Evolutionary conservation across 2,329 filamentous ascomycete species (phyloP).

Genomic region (Sordariomycetes sp.): DNA sequence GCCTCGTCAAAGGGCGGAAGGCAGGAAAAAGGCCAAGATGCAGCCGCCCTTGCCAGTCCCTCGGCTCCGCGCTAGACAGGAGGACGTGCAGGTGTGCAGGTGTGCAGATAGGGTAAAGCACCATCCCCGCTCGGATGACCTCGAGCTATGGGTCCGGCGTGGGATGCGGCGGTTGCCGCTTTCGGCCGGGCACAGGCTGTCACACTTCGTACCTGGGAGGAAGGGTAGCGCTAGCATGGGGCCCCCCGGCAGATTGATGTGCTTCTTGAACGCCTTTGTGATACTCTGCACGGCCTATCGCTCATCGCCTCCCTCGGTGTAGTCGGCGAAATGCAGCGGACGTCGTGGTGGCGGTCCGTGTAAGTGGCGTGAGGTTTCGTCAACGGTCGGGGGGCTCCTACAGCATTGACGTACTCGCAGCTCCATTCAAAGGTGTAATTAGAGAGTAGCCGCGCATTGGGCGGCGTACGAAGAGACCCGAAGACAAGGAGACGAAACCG

Average conservation of each 20-base stretch:
- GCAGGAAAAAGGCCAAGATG: neutral
- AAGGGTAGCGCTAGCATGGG: neutral
- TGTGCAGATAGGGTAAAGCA: neutral
- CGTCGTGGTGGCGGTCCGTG: neutral
- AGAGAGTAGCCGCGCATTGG: neutral
- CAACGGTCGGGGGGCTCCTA: no score
- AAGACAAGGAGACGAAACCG: neutral
- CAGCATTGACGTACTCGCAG: no score
- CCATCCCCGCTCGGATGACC: neutral
- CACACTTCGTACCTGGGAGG: neutral
- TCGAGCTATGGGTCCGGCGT: neutral
- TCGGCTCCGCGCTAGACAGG: neutral
- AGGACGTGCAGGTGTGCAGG: neutral
- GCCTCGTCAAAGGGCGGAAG: no score
- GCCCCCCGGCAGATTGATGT: no score
- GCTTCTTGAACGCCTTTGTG: no score
- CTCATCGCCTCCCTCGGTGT: no score
- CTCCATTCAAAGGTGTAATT: no score
- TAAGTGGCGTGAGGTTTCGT: neutral
- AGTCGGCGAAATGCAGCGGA: neutral
- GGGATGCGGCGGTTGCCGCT: neutral
- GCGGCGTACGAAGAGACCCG: neutral
- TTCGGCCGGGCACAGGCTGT: neutral
- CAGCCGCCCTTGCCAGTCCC: neutral
- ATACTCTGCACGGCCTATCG: no score